phyloP scores from a whole-genome alignment of 139 green algal genomes.

The Closterium sp. region DNA sequence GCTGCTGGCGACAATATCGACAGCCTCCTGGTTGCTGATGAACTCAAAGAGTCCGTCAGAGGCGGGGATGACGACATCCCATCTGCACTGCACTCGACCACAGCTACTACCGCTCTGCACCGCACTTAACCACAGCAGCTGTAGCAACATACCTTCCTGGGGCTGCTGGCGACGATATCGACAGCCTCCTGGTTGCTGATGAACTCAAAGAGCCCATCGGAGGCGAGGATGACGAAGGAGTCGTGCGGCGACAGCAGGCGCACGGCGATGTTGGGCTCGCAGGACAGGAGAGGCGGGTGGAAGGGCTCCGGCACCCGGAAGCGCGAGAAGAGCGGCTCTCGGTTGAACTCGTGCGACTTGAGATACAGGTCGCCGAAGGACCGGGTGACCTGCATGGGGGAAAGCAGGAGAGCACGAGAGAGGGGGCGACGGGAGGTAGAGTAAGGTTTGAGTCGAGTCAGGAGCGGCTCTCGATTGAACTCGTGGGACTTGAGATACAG shows the following conservation, averaged over 20 bases:
- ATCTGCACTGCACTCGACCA: not conserved
- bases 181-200: constrained; percentile 84
- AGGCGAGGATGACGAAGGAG: constrained; percentile 81
- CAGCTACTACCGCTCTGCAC: not conserved
- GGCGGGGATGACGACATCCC: constrained; percentile 65
- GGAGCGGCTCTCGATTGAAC: constrained; percentile 46
- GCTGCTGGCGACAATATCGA: constrained; percentile 59
- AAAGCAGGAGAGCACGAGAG: not conserved
- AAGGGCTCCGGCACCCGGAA: constrained; percentile 47
- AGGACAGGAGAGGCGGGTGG: constrained; percentile 30
- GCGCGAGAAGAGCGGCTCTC: constrained; percentile 42
- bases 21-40: constrained; percentile 78
- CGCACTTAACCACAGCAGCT: not conserved
- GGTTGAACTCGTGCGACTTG: constrained; percentile 44
- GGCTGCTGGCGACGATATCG: constrained; percentile 53
- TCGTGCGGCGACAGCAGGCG: constrained; percentile 57
- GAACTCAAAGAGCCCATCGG: constrained; percentile 94
- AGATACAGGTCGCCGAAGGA: constrained; percentile 42
- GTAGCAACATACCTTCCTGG: constrained; percentile 43
- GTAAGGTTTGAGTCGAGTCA: too few species aligned
- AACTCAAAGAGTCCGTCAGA: constrained; percentile 93
- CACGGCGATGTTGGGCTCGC: constrained; percentile 27
- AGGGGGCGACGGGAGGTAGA: too few species aligned
- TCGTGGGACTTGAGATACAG: constrained; percentile 35
- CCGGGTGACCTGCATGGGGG: constrained; percentile 33